These are phyloP conservation scores for Colletotrichum siamense DNA, from an alignment of 2,329 filamentous ascomycete genomes.

Conservation along the genomic window DNA sequence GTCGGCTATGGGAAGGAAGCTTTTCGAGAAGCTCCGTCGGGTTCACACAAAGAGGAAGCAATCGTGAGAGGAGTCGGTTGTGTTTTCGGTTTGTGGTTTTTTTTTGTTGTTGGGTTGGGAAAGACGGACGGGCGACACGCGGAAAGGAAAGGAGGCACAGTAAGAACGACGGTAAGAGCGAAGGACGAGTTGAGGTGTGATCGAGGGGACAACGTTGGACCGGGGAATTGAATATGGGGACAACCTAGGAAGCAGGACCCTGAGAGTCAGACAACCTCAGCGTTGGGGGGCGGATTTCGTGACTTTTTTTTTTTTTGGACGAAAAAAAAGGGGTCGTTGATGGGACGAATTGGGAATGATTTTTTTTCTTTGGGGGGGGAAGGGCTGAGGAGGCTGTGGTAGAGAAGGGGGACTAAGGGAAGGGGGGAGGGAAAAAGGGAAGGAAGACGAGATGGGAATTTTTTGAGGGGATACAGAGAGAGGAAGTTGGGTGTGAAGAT, in stretches of 20 bases:
- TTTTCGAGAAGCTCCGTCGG: background rate
- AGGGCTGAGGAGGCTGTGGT: conserved; percentile 20
- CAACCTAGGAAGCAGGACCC: conserved; percentile 3
- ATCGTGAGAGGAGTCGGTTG: conserved; percentile 2
- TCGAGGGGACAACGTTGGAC: conserved; percentile 1
- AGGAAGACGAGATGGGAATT: conserved; percentile 5
- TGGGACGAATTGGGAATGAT: background rate
- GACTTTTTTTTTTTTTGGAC: background rate
- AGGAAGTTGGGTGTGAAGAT: conserved; percentile 5
- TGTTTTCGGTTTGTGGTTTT: background rate
- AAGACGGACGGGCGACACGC: conserved; percentile 25
- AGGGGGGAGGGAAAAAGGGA: conserved; percentile 1
- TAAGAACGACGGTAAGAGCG: conserved; percentile 23
- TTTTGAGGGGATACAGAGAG: conserved; percentile 21
- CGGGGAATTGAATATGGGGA: conserved; percentile 8
- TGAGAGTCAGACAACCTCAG: conserved; percentile 6
- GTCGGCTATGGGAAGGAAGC: background rate
- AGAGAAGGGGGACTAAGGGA: conserved; percentile 1
- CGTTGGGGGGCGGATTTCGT: background rate
- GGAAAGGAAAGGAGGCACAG: conserved; percentile 30
- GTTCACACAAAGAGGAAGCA: conserved; percentile 2
- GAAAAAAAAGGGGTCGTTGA: conserved; percentile 2
- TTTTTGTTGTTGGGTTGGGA: background rate
- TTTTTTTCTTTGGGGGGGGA: background rate
- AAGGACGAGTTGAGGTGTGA: conserved; percentile 5